Conservation (phyloP, 108 stramenopile species). For the Fragilariopsis cylindrus region DNA sequence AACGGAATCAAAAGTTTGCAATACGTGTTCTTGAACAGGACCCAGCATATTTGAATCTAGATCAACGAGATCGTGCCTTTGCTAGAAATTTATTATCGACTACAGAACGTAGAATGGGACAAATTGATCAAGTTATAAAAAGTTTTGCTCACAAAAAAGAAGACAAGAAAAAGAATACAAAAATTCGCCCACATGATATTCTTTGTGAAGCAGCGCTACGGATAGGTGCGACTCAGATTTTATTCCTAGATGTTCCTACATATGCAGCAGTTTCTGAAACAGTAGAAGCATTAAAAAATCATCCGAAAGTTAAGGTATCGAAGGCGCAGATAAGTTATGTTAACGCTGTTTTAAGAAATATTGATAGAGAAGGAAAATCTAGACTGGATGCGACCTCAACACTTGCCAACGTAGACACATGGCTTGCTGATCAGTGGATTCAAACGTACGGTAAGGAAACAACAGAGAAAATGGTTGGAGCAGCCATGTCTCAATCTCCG, state of each 20-base stretch:
- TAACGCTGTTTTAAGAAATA: constrained; percentile 72
- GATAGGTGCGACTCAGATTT: constrained; percentile 69
- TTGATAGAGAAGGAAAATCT: constrained; percentile 45
- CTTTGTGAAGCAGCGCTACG: constrained; percentile 52
- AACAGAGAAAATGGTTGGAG: constrained; percentile 49
- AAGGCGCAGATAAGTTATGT: constrained; percentile 77
- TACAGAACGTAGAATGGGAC: constrained; percentile 68
- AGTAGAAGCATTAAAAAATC: constrained; percentile 65
- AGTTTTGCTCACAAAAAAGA: constrained; percentile 16
- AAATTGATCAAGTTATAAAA: constrained; percentile 64
- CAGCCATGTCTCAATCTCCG: constrained; percentile 55
- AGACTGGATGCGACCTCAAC: constrained; percentile 40
- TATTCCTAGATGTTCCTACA: constrained; percentile 62
- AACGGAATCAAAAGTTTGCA: constrained; percentile 37
- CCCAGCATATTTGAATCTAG: constrained; percentile 40
- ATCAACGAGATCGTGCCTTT: constrained; percentile 67
- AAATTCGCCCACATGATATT: constrained; percentile 11
- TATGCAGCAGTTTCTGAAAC: constrained; percentile 79
- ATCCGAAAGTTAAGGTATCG: constrained; percentile 36
- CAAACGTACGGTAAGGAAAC: constrained; percentile 56
- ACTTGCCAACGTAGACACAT: constrained; percentile 62
- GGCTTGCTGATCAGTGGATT: constrained; percentile 57
- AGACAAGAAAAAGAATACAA: background rate
- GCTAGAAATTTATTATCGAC: constrained; percentile 69
- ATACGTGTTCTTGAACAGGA: constrained; percentile 54